Evolutionary conservation across 1,284 basidiomycete species (phyloP).

Genomic region (Thecaphora thlaspeos): DNA sequence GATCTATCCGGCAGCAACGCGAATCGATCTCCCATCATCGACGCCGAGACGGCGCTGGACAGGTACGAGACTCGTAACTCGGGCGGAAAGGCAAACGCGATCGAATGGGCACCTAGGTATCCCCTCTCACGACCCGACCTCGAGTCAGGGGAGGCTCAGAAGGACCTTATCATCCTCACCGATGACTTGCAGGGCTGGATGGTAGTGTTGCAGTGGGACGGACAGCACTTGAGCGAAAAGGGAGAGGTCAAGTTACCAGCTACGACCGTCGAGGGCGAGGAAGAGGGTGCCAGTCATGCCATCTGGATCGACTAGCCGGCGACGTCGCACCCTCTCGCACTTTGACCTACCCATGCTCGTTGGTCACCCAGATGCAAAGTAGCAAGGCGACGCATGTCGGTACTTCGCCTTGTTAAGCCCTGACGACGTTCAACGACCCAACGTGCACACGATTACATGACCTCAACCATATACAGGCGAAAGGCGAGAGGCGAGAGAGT

Average conservation of each 20-base stretch:
- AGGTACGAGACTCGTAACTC: conserved; percentile 36
- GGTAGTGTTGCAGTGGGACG: conserved; percentile 34
- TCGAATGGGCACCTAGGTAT: conserved; percentile 34
- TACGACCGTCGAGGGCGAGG: not conserved
- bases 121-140: not conserved
- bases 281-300: conserved; percentile 49
- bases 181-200: conserved; percentile 47
- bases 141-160: conserved; percentile 1
- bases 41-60: conserved; percentile 1
- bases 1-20: not conserved
- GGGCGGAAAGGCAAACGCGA: conserved; percentile 54
- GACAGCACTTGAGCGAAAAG: conserved; percentile 6
- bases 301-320: conserved; percentile 51
- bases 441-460: too few relatives aligned
- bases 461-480: too few relatives aligned
- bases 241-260: conserved; percentile 28
- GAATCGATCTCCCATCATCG: not conserved
- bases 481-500: too few relatives aligned
- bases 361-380: too few relatives aligned
- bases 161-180: conserved; percentile 35
- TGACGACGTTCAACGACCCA: too few relatives aligned
- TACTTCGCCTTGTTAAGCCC: too few relatives aligned
- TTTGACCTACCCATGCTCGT: too few relatives aligned
- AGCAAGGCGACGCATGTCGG: too few relatives aligned
- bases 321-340: too few relatives aligned